These are phyloP conservation scores for Zygoascus flipseniorum DNA, from an alignment of 805 yeast species.

Conservation along the genomic window DNA sequence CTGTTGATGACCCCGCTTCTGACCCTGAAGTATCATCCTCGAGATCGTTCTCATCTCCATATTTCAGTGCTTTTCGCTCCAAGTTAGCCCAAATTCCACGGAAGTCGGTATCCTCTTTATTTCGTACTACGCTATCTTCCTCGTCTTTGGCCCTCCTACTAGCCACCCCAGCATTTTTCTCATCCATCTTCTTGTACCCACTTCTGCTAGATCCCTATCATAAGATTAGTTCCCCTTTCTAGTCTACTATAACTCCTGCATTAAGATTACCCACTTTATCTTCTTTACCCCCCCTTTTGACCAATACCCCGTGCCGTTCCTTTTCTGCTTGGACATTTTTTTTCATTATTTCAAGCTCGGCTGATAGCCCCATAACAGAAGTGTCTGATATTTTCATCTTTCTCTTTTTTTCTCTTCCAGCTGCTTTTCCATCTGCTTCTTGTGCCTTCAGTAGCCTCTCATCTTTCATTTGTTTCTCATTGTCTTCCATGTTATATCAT, in stretches of 20 bases:
- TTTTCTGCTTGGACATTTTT: background rate
- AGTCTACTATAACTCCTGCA: background rate
- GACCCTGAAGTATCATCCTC: background rate
- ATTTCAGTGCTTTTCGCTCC: background rate
- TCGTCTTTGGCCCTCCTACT: slow-evolving; percentile 4
- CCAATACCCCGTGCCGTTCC: background rate
- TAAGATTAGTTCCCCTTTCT: background rate
- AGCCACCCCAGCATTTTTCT: background rate
- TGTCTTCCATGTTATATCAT: too few species aligned
- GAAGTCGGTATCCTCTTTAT: slow-evolving; percentile 4
- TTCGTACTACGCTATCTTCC: slow-evolving; percentile 8
- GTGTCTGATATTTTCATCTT: background rate
- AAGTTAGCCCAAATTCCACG: slow-evolving; percentile 6
- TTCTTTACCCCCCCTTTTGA: background rate
- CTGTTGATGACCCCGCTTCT: background rate
- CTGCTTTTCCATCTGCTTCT: background rate
- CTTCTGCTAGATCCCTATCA: background rate
- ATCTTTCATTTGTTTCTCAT: background rate
- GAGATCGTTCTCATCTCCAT: background rate
- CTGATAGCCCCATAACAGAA: background rate
- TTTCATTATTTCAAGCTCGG: background rate
- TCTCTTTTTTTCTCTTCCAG: background rate
- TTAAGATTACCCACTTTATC: background rate
- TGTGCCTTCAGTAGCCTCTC: background rate
- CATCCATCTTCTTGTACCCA: background rate